These are phyloP conservation scores for Fusarium mundagurra DNA, from an alignment of 2,329 filamentous ascomycete species.

Conservation along the genomic window DNA sequence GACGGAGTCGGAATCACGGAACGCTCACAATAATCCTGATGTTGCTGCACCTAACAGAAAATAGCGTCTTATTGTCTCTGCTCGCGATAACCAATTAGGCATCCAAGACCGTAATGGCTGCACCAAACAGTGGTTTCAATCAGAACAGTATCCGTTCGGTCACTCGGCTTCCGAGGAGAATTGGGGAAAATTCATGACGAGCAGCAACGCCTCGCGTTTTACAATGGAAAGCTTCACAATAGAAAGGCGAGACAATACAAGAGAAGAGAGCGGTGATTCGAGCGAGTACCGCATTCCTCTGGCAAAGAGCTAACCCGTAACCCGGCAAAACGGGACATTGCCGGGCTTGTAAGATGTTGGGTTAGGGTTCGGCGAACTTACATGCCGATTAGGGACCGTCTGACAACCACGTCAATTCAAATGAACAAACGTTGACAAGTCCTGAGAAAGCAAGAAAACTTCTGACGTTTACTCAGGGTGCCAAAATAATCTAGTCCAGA, in stretches of 20 bases:
- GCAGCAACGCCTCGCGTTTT: not conserved
- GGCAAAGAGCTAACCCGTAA: slow-evolving; percentile 7
- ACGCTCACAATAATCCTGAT: slow-evolving; percentile 3
- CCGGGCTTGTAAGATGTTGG: not conserved
- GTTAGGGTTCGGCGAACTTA: slow-evolving; percentile 4
- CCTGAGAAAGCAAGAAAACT: not conserved
- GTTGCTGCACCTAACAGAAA: not conserved
- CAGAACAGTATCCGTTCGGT: not conserved
- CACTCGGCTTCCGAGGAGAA: slow-evolving; percentile 6
- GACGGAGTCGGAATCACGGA: slow-evolving; percentile 32
- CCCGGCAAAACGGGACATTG: not conserved
- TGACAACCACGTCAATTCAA: slow-evolving; percentile 10
- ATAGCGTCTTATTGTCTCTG: slow-evolving; percentile 2
- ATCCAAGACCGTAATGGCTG: slow-evolving; percentile 7
- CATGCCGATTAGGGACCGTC: slow-evolving; percentile 13
- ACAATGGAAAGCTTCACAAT: slow-evolving; percentile 8
- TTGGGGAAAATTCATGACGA: not conserved
- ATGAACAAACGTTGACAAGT: slow-evolving; percentile 3
- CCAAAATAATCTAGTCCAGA: not conserved
- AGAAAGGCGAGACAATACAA: not conserved
- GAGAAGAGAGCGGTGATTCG: not conserved
- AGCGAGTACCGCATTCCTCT: slow-evolving; percentile 25
- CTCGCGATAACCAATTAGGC: not conserved
- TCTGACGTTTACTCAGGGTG: too few species aligned
- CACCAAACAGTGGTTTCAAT: not conserved